Evolutionary conservation across 495 filamentous ascomycete species (phyloP).

Genomic region (Tuber aestivum): DNA sequence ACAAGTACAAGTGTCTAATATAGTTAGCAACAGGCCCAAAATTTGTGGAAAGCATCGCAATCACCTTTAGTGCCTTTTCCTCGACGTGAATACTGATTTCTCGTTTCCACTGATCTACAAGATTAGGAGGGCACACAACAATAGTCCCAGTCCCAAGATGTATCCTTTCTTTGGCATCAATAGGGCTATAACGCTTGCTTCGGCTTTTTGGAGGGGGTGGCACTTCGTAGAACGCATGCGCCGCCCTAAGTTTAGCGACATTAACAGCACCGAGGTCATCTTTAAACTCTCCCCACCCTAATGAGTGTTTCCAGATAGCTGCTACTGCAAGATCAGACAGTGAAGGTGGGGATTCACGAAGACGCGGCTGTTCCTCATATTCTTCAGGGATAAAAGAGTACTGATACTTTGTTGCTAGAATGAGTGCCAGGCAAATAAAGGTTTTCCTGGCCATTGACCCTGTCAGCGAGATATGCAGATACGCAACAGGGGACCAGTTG

Average conservation of each 20-base stretch:
- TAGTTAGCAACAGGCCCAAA: not conserved
- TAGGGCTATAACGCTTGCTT: conserved; percentile 23
- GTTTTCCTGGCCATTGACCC: conserved; percentile 64
- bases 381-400: conserved; percentile 60
- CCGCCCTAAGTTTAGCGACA: conserved; percentile 52
- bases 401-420: conserved; percentile 71
- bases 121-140: conserved; percentile 63
- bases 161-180: conserved; percentile 47
- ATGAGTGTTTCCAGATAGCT: conserved; percentile 55
- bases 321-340: conserved; percentile 49
- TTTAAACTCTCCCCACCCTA: conserved; percentile 57
- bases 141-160: conserved; percentile 62
- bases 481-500: conserved; percentile 40
- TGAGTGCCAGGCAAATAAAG: conserved; percentile 73
- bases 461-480: conserved; percentile 2
- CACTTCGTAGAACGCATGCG: conserved; percentile 54
- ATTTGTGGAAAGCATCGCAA: not conserved
- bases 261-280: conserved; percentile 47
- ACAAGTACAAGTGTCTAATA: conserved; percentile 49
- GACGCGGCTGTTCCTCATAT: conserved; percentile 44
- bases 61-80: conserved; percentile 53
- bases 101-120: conserved; percentile 62
- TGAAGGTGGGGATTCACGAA: conserved; percentile 49
- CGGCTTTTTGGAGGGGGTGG: conserved; percentile 49
- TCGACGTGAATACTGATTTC: conserved; percentile 67